Base-by-base conservation (phyloP, 1,284 basidiomycete genomes). In the Cryptococcus sp. region DNA sequence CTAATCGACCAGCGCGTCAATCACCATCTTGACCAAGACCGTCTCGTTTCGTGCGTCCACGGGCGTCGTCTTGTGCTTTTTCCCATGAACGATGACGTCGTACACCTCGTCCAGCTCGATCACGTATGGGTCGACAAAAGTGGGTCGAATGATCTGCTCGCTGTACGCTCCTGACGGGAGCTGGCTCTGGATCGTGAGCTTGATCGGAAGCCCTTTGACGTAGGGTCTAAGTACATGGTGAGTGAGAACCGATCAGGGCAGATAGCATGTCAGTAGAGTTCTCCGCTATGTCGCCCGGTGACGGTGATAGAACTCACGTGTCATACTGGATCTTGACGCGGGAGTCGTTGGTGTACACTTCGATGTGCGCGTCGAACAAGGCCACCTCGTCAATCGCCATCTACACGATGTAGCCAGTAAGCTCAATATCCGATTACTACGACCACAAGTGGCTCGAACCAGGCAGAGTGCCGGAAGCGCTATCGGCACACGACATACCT, bases 321-420 rank as follows among this genome's bases (percentile, higher is more conserved):
- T 80, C 77, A 59, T 77, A 80, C 16, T 71, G 67, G 35, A 82
- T 74, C 51, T 78, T 76, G 53, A 81, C 64, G 8, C 79, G 62
- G 48, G 78, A 73, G 41, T 78, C 72, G 27, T 71, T 69, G 10
- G 76, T 77, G 55, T 75, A 76, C 11, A 81, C 76, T 60, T 82
- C 81, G 59, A 81, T 73, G 54, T 77, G 76, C 2, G 78, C 76
- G 54, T 82, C 80, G 59, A 82, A 81, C 2, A 75, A 59, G 15
- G 72, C 73, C 1, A 81, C 78, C 11, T 75, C 49, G 60, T 80
- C 78, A 23, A 80, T 77, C 0, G 68, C 75, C 54, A 74, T 75
- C 71, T 78, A n/a, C n/a, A n/a, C n/a, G n/a, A n/a, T n/a, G n/a
- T n/a, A n/a, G n/a, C n/a, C n/a, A n/a, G n/a, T n/a, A n/a, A n/a